These are phyloP conservation scores for Centaurea solstitialis DNA, from an alignment of 129 eudicot genomes.

Conservation along the genomic window DNA sequence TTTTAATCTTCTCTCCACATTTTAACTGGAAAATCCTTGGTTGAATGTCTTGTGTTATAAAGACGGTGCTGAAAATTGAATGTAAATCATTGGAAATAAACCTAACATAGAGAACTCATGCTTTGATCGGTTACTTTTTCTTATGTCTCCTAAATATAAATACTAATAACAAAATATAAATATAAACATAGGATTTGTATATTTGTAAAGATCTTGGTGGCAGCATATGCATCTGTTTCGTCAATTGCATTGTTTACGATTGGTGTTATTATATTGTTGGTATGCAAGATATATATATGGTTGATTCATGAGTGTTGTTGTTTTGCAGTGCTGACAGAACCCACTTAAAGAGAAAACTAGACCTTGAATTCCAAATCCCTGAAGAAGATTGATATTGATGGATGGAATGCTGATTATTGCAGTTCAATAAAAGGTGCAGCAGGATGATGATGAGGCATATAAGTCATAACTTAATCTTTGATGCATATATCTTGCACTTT, in stretches of 20 bases:
- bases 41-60: background rate
- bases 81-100: background rate
- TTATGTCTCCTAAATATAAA: background rate
- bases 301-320: background rate
- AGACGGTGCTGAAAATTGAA: background rate
- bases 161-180: background rate
- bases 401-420: background rate
- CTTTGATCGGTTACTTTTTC: too few species aligned
- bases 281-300: background rate
- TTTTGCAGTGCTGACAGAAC: slow-evolving; percentile 87
- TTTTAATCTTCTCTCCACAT: background rate
- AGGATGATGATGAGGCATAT: background rate
- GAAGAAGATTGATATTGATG: slow-evolving; percentile 48
- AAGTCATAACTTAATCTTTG: background rate
- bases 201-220: background rate
- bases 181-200: background rate
- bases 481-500: background rate
- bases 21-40: background rate
- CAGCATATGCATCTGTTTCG: background rate
- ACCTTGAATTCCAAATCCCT: slow-evolving; percentile 84
- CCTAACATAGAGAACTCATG: background rate
- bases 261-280: too few species aligned
- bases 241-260: background rate
- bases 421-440: background rate
- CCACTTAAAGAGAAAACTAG: slow-evolving; percentile 85